Base-by-base conservation (phyloP, 2,329 filamentous ascomycete genomes). In the Didymella lethalis region DNA sequence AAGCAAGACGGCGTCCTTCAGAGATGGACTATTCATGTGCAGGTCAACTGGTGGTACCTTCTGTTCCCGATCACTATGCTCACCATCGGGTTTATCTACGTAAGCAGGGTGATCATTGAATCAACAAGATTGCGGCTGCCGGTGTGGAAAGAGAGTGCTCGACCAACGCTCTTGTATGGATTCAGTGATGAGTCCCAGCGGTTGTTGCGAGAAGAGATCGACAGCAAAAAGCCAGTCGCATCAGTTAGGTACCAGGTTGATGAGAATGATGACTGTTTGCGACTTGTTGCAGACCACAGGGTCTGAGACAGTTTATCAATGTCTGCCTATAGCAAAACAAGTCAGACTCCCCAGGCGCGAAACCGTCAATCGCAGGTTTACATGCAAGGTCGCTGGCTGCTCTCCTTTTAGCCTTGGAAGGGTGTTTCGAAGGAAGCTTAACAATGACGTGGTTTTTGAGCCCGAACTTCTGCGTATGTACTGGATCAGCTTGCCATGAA, bases 131-230 rank as follows among this genome's bases (percentile, higher is more conserved):
- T 58, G 11, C 28, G 32, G 1, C 7, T 59, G n/a, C 55, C 55
- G 4, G 51, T 59, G 0, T 62, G 59, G 55, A 62, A 62, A 20
- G 59, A 59, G 16, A 28, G 6, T 4, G 55, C 51, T 4, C 23
- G 49, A 26, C 59, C 51, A 8, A 56, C 55, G 20, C 29, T 62
- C 11, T 25, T 56, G 12, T 34, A 62, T 38, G 59, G 59, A 0
- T 47, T 62, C 25, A 23, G 50, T 8, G 45, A 56, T 12, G 59
- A 62, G 32, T 53, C 59, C 14, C 59, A 62, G 25, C 45, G 44
- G 7, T 14, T 59, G 10, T 14, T 54, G 12, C 41, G 58, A 45
- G 23, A 25, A 14, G 40, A 49, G 31, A 16, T 14, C 4, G 12
- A 14, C 3, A 10, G 12, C 31, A 14, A 14, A 16, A 32, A 16